Conservation (phyloP, 257 asterid genomes). For the Thymus mandschuricus region DNA sequence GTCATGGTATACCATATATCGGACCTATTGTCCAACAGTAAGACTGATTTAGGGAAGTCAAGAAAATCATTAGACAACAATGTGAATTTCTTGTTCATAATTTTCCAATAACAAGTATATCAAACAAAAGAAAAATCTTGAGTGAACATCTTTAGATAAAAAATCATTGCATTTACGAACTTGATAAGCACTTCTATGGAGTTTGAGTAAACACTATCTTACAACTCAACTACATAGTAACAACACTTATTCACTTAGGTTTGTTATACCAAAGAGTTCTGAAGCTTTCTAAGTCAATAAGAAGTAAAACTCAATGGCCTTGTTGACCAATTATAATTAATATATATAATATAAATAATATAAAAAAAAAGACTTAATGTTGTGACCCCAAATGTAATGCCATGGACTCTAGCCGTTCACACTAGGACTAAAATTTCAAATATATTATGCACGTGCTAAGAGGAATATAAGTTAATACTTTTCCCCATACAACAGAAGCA, state of each 20-base stretch:
- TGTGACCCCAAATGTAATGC: constrained; percentile 15
- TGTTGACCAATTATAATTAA: background rate
- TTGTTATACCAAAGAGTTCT: constrained; percentile 8
- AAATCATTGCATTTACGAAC: constrained; percentile 4
- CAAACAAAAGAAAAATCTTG: background rate
- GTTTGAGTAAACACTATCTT: constrained; percentile 5
- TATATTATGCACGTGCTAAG: background rate
- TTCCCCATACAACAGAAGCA: constrained; percentile 3
- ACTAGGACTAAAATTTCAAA: constrained; percentile 7
- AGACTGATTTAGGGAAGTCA: constrained; percentile 12
- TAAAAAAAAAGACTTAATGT: background rate
- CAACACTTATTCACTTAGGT: constrained; percentile 2
- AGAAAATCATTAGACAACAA: constrained; percentile 3
- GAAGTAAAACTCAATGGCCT: constrained; percentile 2
- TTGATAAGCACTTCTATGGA: constrained; percentile 1
- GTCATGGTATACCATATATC: constrained; percentile 3
- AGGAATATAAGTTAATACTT: constrained; percentile 15
- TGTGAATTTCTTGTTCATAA: background rate
- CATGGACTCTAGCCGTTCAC: constrained; percentile 17
- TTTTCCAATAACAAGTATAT: background rate
- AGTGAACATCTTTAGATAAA: background rate
- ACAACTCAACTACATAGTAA: background rate
- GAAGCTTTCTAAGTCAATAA: background rate
- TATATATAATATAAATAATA: too few species aligned
- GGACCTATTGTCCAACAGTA: constrained; percentile 9